Conservation (phyloP, 345 rosid species). For the Bruguiera parviflora region DNA sequence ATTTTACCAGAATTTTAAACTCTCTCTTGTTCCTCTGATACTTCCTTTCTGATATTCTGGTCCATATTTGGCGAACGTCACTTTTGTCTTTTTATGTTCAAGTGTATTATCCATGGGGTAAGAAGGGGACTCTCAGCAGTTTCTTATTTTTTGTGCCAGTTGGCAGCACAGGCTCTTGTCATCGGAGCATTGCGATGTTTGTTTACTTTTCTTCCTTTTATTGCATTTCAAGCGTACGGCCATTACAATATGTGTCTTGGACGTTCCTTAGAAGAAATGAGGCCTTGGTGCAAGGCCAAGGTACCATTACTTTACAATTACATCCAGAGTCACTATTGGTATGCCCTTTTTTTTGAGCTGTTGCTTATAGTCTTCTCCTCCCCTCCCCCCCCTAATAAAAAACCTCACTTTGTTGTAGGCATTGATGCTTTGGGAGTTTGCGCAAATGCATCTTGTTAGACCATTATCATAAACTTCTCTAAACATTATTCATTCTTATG, state of each 20-base stretch:
- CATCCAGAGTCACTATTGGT: conserved; percentile 91
- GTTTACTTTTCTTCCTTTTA: conserved; percentile 64
- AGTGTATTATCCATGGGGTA: neutral
- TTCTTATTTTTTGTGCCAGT: conserved; percentile 41
- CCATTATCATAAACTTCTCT: neutral
- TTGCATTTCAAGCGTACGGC: conserved; percentile 82
- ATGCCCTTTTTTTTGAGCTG: conserved; percentile 18
- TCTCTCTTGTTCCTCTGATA: too few relatives aligned
- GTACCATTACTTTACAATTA: conserved; percentile 75
- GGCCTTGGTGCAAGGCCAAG: conserved; percentile 88
- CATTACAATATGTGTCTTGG: conserved; percentile 69
- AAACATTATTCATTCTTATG: neutral
- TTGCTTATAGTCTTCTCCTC: neutral
- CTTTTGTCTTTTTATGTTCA: neutral
- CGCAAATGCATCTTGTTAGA: neutral
- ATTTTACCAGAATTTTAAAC: neutral
- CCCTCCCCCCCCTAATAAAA: too few relatives aligned
- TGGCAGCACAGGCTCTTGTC: conserved; percentile 52
- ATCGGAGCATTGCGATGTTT: conserved; percentile 55
- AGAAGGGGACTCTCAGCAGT: conserved; percentile 5
- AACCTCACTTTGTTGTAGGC: neutral
- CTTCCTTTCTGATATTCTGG: neutral
- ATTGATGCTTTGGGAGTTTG: neutral
- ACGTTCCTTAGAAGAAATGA: conserved; percentile 40
- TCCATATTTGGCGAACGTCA: neutral